phyloP scores from a whole-genome alignment of 495 filamentous ascomycete species.

The Aspergillus baeticus region DNA sequence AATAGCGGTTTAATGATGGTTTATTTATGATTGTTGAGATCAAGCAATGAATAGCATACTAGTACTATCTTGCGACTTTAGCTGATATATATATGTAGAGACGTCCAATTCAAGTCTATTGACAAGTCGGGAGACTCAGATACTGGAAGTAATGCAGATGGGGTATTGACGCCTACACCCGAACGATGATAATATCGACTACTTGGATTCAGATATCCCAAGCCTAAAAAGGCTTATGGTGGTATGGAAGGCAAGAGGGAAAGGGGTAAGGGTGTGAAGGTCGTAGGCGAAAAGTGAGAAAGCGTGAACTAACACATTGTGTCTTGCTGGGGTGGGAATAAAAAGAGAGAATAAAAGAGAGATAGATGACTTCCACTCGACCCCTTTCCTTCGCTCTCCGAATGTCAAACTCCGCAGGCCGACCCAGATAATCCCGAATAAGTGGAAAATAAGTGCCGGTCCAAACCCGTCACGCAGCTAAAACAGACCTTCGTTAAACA shows the following conservation, averaged over 20 bases:
- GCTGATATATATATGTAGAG: too few species aligned
- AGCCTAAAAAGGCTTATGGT: conserved; percentile 16
- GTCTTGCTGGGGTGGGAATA: conserved; percentile 51
- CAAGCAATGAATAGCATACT: too few species aligned
- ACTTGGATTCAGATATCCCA: conserved; percentile 21
- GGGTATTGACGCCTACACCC: background rate
- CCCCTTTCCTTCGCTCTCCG: conserved; percentile 48
- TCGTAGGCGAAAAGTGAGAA: conserved; percentile 28
- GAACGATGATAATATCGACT: conserved; percentile 10
- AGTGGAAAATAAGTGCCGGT: conserved; percentile 42
- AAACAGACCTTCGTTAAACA: conserved; percentile 42
- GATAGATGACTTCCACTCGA: conserved; percentile 51
- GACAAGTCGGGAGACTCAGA: too few species aligned
- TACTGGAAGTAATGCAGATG: too few species aligned
- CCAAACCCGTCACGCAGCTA: conserved; percentile 43
- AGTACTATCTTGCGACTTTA: too few species aligned
- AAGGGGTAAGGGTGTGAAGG: conserved; percentile 13
- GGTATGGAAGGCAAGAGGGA: conserved; percentile 14
- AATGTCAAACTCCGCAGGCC: conserved; percentile 53
- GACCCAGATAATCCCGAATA: conserved; percentile 42
- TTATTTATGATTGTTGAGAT: too few species aligned
- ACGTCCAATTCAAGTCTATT: too few species aligned
- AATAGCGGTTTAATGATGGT: too few species aligned
- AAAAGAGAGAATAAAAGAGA: conserved; percentile 46
- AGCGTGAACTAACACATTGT: conserved; percentile 42